Percentiles rank a stretch among this genome's conserved stretches.
Evolutionary conservation across 768 basidiomycete genomes (phyloP).

Genomic region (Collybiopsis confluens): DNA sequence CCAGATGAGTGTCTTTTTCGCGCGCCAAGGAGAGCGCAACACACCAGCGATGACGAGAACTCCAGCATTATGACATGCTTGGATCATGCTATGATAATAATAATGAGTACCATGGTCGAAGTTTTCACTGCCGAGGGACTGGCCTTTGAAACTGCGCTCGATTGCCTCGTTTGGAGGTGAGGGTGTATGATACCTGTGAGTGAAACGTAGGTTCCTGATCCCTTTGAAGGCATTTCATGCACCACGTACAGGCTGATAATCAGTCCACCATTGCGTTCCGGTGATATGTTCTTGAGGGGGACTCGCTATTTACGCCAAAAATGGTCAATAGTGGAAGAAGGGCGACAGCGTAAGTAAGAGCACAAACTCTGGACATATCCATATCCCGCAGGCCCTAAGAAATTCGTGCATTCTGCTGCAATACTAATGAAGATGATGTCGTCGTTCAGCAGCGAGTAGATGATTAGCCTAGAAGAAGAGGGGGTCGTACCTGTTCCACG

Average conservation of each 20-base stretch:
- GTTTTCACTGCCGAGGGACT: neutral
- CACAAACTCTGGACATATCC: conserved; percentile 64
- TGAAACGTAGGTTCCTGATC: conserved; percentile 29
- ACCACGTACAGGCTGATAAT: conserved; percentile 45
- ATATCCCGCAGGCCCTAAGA: conserved; percentile 67
- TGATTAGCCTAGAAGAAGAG: neutral
- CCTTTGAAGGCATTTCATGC: too few species aligned
- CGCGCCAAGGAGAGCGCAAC: neutral
- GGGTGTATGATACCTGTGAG: conserved; percentile 39
- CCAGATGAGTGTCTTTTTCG: neutral
- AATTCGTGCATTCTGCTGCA: conserved; percentile 58
- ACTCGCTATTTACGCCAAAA: conserved; percentile 41
- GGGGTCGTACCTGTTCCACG: conserved; percentile 39
- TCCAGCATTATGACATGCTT: conserved; percentile 48
- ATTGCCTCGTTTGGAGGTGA: conserved; percentile 64
- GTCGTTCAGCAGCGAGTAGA: conserved; percentile 12
- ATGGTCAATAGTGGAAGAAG: conserved; percentile 29
- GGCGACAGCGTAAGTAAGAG: conserved; percentile 42
- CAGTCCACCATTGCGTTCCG: conserved; percentile 70
- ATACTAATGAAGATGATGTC: conserved; percentile 33
- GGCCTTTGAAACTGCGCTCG: conserved; percentile 42
- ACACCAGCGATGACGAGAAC: conserved; percentile 51
- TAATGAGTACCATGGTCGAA: neutral
- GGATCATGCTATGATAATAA: conserved; percentile 35
- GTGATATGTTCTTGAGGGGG: conserved; percentile 52